Evolutionary conservation across 1,284 basidiomycete species (phyloP), one percentile per base, ranked within the genome.

Genomic region (Bondarzewia mesenterica): DNA sequence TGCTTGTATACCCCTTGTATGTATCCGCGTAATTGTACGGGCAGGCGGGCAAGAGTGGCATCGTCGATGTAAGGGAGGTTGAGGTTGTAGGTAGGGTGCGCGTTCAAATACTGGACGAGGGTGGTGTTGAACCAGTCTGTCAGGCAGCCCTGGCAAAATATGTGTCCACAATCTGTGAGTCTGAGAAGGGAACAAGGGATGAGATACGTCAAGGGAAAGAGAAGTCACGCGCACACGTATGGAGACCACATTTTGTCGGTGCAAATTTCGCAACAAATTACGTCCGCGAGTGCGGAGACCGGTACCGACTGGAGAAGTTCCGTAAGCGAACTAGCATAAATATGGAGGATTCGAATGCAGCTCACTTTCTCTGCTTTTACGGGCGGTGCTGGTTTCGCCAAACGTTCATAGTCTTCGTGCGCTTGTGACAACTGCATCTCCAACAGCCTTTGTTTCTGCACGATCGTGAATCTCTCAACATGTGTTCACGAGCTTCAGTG

Each of bases 151-250:
- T 74, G 64, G 58, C 85, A 87, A 60, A 82, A 87, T 0, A 75
- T 74, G 63, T 88, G 85, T 5, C 85, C 85, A 48, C 85, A 88
- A 36, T 71, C 73, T 4, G 74, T 63, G 25, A 86, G 69, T 43
- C 46, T 46, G 36, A 32, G 42, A 26, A 20, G 22, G 20, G 10
- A 35, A 32, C 16, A 36, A 27, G 38, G 15, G 36, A n/a, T n/a
- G 40, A 1, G 26, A 15, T 16, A 20, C 15, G 8, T n/a, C 5
- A 23, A 10, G 15, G 23, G n/a, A 21, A 14, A 22, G 21, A 4
- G 10, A 26, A 8, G 22, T 15, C 2, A 8, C 3, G 68, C 81
- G 44, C 56, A 85, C 82, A 73, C 67, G 54, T 75, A 80, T 0
- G 84, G 83, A 10, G 66, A 65, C 78, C 79, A 84, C 74, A 85